Base-by-base conservation (phyloP, 805 yeast genomes). In the Saturnispora dispora region DNA sequence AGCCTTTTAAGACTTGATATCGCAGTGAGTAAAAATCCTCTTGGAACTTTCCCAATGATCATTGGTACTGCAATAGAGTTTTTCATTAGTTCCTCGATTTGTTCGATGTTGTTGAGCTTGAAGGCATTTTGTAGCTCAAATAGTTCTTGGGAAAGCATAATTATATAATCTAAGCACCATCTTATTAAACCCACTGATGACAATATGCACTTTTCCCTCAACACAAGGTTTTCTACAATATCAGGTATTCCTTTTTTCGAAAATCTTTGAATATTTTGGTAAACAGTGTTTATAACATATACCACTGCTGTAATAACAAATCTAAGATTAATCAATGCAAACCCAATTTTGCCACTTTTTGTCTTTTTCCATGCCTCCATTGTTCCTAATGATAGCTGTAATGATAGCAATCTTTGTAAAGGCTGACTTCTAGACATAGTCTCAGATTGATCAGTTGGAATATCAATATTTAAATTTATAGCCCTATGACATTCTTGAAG, bases 141-240 rank as follows among this genome's bases (percentile, higher is more conserved):
- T 33, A 85, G 66, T 57, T 91, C 96, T 64, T 90, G 95, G 50
- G 82, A 78, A 40, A 87, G 63, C 55, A 78, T 81, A 1, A 83
- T 79, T 50, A 88, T 72, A 54, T 88, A 78, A 62, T 89, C 96
- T 32, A 88, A 76, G 57, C 87, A 77, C 96, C 97, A 91, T 59
- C 88, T 79, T 8, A 85, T 79, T 39, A 85, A 78, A 0, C 97
- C 97, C n/a, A 87, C 66, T 10, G 82, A 71, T 17, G 80, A 73
- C 58, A 82, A 70, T 3, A 85, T 73, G 54, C 80, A 73, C 58
- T 84, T 89, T 36, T 82, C 83, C 57, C 88, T 71, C 61, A 77
- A 55, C 59, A 60, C 53, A 48, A 72, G 63, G 45, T 67, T 66
- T 5, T 61, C 58, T 9, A 65, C 62, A 18, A 71, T 71, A 54